phyloP scores from a whole-genome alignment of 2,329 filamentous ascomycete genomes.

The Cordyceps farinosa region DNA sequence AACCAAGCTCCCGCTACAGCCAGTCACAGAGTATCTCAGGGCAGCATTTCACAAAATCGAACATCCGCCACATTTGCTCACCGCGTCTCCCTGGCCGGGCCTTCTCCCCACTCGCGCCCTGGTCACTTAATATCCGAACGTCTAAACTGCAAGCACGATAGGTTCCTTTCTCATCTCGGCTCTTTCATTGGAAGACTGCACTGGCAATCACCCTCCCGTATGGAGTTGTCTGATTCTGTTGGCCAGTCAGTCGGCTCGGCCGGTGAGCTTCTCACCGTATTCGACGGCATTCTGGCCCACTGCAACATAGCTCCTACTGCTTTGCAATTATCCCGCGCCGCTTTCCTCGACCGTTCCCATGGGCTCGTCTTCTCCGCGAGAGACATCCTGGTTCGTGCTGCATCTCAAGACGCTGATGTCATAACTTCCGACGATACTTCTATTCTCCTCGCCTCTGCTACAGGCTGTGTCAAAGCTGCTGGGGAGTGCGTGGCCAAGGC shows the following conservation, averaged over 20 bases:
- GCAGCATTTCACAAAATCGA: slow-evolving; percentile 40
- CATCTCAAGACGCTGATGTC: slow-evolving; percentile 70
- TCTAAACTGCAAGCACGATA: slow-evolving; percentile 76
- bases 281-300: slow-evolving; percentile 78
- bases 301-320: slow-evolving; percentile 64
- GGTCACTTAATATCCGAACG: slow-evolving; percentile 79
- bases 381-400: slow-evolving; percentile 68
- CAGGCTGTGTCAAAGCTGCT: slow-evolving; percentile 81
- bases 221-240: slow-evolving; percentile 77
- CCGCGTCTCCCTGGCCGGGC: slow-evolving; percentile 71
- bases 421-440: slow-evolving; percentile 78
- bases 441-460: slow-evolving; percentile 72
- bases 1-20: slow-evolving; percentile 28
- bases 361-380: slow-evolving; percentile 77
- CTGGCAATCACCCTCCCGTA: slow-evolving; percentile 84
- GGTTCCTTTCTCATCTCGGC: slow-evolving; percentile 83
- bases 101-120: slow-evolving; percentile 58
- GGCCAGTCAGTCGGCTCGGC: slow-evolving; percentile 81
- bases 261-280: slow-evolving; percentile 70
- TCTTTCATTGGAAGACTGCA: slow-evolving; percentile 90
- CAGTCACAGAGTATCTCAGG: slow-evolving; percentile 36
- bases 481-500: slow-evolving; percentile 89
- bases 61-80: slow-evolving; percentile 60
- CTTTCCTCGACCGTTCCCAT: slow-evolving; percentile 76
- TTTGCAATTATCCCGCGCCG: slow-evolving; percentile 65